These are phyloP conservation scores for Candida oleophila DNA, from an alignment of 805 yeast species.

Conservation along the genomic window DNA sequence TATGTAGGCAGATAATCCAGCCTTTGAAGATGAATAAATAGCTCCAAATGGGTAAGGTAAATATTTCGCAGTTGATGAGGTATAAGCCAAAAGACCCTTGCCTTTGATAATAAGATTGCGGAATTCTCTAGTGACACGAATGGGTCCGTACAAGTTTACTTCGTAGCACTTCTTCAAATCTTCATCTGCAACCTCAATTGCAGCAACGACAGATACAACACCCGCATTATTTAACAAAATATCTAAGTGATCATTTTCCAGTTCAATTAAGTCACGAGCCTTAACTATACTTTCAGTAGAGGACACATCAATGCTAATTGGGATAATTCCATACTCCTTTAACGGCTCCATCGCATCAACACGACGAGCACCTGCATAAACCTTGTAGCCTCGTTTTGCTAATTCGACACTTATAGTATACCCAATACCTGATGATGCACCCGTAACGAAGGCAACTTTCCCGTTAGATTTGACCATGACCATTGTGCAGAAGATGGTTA, in stretches of 20 bases:
- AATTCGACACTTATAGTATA: constrained; percentile 41
- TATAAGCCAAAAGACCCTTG: constrained; percentile 37
- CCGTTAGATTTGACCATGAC: too few relatives aligned
- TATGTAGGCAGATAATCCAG: constrained; percentile 16
- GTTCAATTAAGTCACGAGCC: neutral
- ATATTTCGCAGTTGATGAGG: constrained; percentile 32
- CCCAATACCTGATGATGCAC: constrained; percentile 55
- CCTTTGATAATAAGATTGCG: constrained; percentile 26
- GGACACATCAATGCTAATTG: constrained; percentile 37
- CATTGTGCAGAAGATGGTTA: too few relatives aligned
- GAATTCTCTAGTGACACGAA: constrained; percentile 33
- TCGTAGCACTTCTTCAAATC: too few relatives aligned
- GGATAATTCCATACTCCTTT: constrained; percentile 24
- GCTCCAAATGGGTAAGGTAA: constrained; percentile 32
- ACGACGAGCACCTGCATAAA: constrained; percentile 35
- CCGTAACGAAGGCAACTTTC: constrained; percentile 58
- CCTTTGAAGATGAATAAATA: constrained; percentile 35
- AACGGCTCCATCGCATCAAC: constrained; percentile 27
- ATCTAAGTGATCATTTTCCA: neutral
- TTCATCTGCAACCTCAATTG: too few relatives aligned
- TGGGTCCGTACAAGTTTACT: constrained; percentile 40
- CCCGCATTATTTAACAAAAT: neutral
- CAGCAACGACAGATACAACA: neutral
- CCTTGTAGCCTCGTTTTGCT: constrained; percentile 40
- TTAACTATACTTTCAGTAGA: constrained; percentile 12